phyloP scores from a whole-genome alignment of 176 grass and related monocot genomes.

The Hyparrhenia diplandra region DNA sequence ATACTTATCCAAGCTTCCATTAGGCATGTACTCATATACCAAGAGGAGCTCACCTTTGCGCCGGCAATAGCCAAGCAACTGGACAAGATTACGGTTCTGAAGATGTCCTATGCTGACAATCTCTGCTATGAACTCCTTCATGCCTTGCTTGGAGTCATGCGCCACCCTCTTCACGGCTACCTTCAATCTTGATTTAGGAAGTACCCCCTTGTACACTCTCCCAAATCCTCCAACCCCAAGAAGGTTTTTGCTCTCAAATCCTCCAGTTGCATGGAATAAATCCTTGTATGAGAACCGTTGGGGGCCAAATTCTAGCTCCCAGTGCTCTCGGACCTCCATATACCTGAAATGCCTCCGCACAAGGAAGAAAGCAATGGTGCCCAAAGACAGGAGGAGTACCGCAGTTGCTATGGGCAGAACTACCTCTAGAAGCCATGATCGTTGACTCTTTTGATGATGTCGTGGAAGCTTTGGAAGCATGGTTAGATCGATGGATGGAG shows the following conservation, averaged over 20 bases:
- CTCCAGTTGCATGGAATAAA: too few relatives aligned
- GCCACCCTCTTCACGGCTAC: background rate
- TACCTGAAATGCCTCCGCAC: constrained; percentile 3
- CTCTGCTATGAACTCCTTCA: background rate
- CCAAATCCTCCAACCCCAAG: too few relatives aligned
- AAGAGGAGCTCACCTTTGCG: background rate
- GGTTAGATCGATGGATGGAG: too few relatives aligned
- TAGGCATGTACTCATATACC: background rate
- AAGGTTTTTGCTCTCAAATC: too few relatives aligned
- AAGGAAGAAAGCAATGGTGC: background rate
- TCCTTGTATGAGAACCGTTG: background rate
- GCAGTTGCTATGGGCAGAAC: background rate
- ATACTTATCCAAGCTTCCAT: background rate
- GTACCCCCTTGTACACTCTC: too few relatives aligned
- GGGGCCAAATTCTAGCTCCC: constrained; percentile 7
- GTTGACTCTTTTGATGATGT: background rate
- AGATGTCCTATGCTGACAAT: background rate
- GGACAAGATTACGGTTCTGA: background rate
- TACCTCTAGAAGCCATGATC: background rate
- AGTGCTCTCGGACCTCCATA: constrained; percentile 6
- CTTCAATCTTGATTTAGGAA: background rate
- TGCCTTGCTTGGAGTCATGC: background rate
- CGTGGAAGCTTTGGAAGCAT: background rate
- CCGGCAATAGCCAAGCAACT: background rate
- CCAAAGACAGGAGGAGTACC: background rate